Percentiles rank a stretch among this genome's conserved stretches.
phyloP scores from a whole-genome alignment of 164 flowering plant genomes.

The Dillenia turbinata region DNA sequence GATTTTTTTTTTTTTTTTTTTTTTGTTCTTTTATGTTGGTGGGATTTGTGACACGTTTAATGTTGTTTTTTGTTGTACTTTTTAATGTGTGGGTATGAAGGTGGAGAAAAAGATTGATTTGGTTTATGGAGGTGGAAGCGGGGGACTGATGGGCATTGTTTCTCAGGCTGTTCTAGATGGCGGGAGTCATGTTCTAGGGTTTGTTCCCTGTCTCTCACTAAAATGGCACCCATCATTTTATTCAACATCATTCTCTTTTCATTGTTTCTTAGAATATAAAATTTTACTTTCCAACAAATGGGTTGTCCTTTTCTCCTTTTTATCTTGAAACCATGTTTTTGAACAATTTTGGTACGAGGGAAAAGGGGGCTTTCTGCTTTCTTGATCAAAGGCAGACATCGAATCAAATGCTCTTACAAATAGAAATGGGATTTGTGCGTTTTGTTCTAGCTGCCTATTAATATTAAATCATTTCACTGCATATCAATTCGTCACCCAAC shows the following conservation, averaged over 20 bases:
- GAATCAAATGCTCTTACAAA: slow-evolving; percentile 24
- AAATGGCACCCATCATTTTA: slow-evolving; percentile 4
- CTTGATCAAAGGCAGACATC: slow-evolving; percentile 28
- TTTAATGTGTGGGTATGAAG: slow-evolving; percentile 32
- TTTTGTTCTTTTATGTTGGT: slow-evolving; percentile 2
- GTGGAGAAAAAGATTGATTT: slow-evolving; percentile 95
- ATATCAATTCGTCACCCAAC: too few relatives aligned
- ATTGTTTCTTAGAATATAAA: not conserved
- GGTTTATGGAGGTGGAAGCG: slow-evolving; percentile 98
- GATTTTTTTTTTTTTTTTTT: not conserved
- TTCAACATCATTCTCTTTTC: slow-evolving; percentile 19
- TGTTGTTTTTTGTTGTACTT: slow-evolving; percentile 14
- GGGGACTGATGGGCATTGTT: slow-evolving; percentile 98
- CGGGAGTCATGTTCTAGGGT: slow-evolving; percentile 99
- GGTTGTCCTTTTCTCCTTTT: slow-evolving; percentile 1
- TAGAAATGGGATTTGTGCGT: not conserved
- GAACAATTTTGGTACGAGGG: not conserved
- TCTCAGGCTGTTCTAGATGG: slow-evolving; percentile 99
- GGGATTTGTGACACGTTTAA: slow-evolving; percentile 26
- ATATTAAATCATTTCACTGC: too few relatives aligned
- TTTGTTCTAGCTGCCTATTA: not conserved
- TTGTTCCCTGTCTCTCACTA: slow-evolving; percentile 26
- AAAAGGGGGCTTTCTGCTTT: not conserved
- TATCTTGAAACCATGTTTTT: not conserved
- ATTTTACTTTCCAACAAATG: slow-evolving; percentile 4